Conservation (phyloP, 305 asterid species). For the Fraxinus angustifolia region DNA sequence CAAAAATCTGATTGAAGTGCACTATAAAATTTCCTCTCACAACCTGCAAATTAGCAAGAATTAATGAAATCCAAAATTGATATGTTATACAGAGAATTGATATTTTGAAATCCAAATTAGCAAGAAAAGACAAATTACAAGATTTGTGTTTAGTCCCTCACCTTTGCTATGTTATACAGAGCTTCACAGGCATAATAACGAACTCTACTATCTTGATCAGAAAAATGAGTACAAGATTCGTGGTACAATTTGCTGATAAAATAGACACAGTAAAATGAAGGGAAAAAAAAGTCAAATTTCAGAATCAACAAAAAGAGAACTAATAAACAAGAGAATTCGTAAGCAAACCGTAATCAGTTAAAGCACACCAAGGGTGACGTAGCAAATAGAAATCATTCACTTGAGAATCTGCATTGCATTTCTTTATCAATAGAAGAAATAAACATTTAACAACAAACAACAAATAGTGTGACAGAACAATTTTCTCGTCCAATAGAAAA, state of each 20-base stretch:
- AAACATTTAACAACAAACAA: not conserved
- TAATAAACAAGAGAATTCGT: conserved; percentile 10
- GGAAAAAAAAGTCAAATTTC: conserved; percentile 12
- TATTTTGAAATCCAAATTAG: too few relatives aligned
- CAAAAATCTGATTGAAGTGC: conserved; percentile 93
- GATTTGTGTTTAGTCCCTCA: conserved; percentile 26
- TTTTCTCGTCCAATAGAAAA: not conserved
- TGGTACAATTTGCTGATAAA: conserved; percentile 85
- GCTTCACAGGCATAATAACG: conserved; percentile 99
- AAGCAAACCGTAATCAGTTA: conserved; percentile 1
- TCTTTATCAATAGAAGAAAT: not conserved
- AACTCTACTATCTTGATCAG: conserved; percentile 97
- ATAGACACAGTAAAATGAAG: conserved; percentile 24
- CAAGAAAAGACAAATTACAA: not conserved
- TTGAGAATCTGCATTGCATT: not conserved
- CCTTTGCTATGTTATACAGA: conserved; percentile 97
- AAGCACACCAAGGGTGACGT: not conserved
- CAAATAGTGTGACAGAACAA: not conserved
- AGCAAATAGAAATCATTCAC: not conserved
- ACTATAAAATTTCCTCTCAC: conserved; percentile 96
- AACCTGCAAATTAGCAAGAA: conserved; percentile 54
- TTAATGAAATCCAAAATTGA: conserved; percentile 21
- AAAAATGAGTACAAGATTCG: conserved; percentile 81
- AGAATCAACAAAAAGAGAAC: conserved; percentile 16
- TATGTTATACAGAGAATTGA: too few relatives aligned